These are phyloP conservation scores for Umbelopsis sp. DNA, from an alignment of 192 early-diverging fungal species.

Conservation along the genomic window DNA sequence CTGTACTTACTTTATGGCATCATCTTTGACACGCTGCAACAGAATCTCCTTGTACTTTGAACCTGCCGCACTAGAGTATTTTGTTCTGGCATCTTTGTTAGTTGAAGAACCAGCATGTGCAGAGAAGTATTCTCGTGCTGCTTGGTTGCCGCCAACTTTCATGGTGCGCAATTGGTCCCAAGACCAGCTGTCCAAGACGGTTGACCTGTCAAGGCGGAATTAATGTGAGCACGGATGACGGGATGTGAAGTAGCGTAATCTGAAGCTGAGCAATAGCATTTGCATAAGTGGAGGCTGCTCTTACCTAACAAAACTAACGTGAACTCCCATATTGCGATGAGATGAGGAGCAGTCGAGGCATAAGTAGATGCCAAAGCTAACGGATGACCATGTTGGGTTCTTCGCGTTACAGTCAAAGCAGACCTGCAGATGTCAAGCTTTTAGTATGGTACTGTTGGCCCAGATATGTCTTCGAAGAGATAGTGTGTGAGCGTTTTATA, in stretches of 20 bases:
- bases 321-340: constrained; percentile 96
- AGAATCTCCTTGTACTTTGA: constrained; percentile 85
- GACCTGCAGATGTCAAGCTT: constrained; percentile 43
- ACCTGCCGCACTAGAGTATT: constrained; percentile 79
- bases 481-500: neutral
- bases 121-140: constrained; percentile 80
- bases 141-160: constrained; percentile 89
- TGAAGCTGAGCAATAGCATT: neutral
- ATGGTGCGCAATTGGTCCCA: constrained; percentile 89
- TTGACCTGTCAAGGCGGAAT: constrained; percentile 62
- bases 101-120: constrained; percentile 51
- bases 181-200: constrained; percentile 87
- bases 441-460: neutral
- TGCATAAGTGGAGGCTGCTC: neutral
- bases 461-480: neutral
- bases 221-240: neutral
- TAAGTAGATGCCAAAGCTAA: constrained; percentile 93
- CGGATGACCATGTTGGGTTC: constrained; percentile 94
- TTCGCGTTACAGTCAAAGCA: constrained; percentile 97
- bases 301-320: constrained; percentile 95
- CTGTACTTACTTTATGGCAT: constrained; percentile 43
- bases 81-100: constrained; percentile 79
- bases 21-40: constrained; percentile 72
- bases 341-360: constrained; percentile 96
- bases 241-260: neutral